phyloP scores from a whole-genome alignment of 2,329 filamentous ascomycete genomes.

The Alternaria burnsii region DNA sequence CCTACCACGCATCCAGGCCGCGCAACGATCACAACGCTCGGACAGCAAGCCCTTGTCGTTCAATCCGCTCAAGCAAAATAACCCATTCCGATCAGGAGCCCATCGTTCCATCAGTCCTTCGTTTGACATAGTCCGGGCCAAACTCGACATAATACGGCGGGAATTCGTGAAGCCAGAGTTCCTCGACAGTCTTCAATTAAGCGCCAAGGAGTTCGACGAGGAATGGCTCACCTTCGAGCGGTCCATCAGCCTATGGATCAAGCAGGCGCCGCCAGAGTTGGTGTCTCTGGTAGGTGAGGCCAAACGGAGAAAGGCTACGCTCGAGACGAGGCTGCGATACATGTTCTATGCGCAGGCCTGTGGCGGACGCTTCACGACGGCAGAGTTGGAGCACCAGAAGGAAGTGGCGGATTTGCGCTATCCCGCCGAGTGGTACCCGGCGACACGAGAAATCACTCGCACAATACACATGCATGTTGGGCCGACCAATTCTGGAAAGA shows the following conservation, averaged over 20 bases:
- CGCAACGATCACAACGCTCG: constrained; percentile 12
- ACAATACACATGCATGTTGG: constrained; percentile 93
- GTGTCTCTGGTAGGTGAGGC: constrained; percentile 21
- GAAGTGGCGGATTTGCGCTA: constrained; percentile 81
- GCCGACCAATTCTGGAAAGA: constrained; percentile 98
- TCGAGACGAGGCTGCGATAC: constrained; percentile 69
- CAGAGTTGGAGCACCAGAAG: constrained; percentile 50
- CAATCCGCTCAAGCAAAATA: constrained; percentile 4
- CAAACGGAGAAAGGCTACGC: constrained; percentile 18
- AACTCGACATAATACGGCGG: constrained; percentile 23
- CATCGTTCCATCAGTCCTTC: neutral
- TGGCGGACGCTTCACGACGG: constrained; percentile 46
- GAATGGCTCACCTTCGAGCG: constrained; percentile 40
- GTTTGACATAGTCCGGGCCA: constrained; percentile 15
- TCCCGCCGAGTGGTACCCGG: constrained; percentile 91
- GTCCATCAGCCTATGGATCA: constrained; percentile 33
- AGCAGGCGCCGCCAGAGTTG: constrained; percentile 30
- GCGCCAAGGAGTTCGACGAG: constrained; percentile 29
- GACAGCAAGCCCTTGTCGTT: neutral
- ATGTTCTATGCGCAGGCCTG: constrained; percentile 65
- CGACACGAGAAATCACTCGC: constrained; percentile 79
- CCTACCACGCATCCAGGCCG: constrained; percentile 38
- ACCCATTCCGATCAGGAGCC: neutral
- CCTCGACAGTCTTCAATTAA: constrained; percentile 41
- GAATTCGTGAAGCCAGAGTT: constrained; percentile 29